Evolutionary conservation across 257 asterid species (phyloP).

Genomic region (Fraxinus pennsylvanica): DNA sequence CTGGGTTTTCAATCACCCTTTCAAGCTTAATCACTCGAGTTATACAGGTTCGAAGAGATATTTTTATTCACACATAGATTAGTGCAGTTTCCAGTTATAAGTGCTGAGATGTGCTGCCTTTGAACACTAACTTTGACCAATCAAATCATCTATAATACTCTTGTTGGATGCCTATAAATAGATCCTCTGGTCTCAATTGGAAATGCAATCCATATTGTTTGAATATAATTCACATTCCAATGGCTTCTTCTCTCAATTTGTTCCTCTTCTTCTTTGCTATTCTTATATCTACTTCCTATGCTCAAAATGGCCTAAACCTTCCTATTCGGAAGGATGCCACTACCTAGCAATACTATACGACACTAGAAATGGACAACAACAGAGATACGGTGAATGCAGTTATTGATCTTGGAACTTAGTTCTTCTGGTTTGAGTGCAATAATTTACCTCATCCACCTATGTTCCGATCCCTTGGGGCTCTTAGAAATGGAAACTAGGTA

Average conservation of each 20-base stretch:
- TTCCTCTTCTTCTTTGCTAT: not conserved
- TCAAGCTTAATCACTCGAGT: no score
- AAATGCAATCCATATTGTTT: not conserved
- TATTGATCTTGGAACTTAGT: constrained; percentile 41
- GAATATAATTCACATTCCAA: constrained; percentile 7
- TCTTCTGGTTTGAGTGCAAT: constrained; percentile 43
- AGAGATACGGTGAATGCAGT: constrained; percentile 32
- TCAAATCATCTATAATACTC: constrained; percentile 4
- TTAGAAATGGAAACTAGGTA: constrained; percentile 25
- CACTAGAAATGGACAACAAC: no score
- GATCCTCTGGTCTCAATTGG: not conserved
- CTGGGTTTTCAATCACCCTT: no score
- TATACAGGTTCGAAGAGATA: no score
- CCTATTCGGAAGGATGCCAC: no score
- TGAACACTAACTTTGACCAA: constrained; percentile 15
- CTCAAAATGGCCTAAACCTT: no score
- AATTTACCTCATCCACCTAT: constrained; percentile 35
- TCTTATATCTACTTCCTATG: no score
- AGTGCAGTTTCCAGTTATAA: no score
- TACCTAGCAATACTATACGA: no score
- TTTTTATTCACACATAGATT: no score
- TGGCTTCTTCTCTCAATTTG: constrained; percentile 22
- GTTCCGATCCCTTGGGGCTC: constrained; percentile 39
- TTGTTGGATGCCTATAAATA: constrained; percentile 17
- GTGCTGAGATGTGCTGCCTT: not conserved